Percentiles rank a stretch among this genome's conserved stretches.
Evolutionary conservation across 1,284 basidiomycete species (phyloP).

Genomic region (Cryptococcus sp.): DNA sequence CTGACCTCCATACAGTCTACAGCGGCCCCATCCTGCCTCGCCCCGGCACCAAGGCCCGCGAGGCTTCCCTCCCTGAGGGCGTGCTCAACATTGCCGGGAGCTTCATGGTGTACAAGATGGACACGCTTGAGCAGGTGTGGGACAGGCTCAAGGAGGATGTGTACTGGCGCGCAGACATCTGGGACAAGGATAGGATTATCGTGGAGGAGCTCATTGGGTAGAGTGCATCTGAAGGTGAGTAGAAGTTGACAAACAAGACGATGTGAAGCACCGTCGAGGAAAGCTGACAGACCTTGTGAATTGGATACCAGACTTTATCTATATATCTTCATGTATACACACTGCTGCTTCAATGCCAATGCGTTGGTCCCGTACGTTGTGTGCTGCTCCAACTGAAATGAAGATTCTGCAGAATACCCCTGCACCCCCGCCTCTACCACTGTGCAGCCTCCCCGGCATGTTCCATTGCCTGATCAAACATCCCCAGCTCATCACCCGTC

Average conservation of each 20-base stretch:
- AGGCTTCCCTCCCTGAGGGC: constrained; percentile 14
- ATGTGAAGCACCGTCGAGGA: no score
- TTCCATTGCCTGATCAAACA: constrained; percentile 27
- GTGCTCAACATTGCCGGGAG: constrained; percentile 18
- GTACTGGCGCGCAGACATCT: constrained; percentile 30
- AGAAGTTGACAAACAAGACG: no score
- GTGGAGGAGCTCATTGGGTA: constrained; percentile 27
- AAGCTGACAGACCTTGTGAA: no score
- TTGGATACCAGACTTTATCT: no score
- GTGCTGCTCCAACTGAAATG: no score
- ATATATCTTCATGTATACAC: no score
- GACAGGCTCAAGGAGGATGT: constrained; percentile 32
- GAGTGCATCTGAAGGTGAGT: background rate
- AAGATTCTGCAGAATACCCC: background rate
- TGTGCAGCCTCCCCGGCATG: constrained; percentile 20
- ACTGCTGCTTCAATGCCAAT: no score
- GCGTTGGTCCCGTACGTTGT: no score
- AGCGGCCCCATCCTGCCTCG: constrained; percentile 20
- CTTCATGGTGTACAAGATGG: constrained; percentile 23
- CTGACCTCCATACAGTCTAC: constrained; percentile 16
- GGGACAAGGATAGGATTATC: constrained; percentile 31
- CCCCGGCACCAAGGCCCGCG: constrained; percentile 12
- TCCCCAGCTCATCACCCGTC: constrained; percentile 10
- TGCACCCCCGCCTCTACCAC: constrained; percentile 9
- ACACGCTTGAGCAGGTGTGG: constrained; percentile 28